Evolutionary conservation across 768 basidiomycete genomes (phyloP).

Genomic region (Xerocomellus amylosporus): DNA sequence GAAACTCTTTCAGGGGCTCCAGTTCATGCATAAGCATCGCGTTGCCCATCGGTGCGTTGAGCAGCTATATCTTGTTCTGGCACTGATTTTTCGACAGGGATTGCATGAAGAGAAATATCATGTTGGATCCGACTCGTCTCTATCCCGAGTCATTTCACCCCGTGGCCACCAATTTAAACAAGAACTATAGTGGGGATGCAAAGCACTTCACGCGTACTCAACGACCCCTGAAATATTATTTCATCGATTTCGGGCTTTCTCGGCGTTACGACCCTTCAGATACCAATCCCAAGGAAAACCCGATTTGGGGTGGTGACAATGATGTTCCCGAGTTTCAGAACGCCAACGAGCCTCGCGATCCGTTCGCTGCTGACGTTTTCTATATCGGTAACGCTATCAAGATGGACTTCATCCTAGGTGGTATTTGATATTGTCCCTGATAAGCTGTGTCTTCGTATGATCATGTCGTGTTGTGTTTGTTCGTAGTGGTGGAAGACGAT

Average conservation of each 20-base stretch:
- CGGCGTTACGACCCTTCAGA: not conserved
- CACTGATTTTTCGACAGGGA: conserved; percentile 11
- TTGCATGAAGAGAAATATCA: conserved; percentile 19
- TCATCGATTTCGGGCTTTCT: not conserved
- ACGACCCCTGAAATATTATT: not conserved
- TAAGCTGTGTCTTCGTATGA: not conserved
- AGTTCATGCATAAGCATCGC: conserved; percentile 21
- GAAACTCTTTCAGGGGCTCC: conserved; percentile 15
- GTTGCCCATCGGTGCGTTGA: conserved; percentile 6
- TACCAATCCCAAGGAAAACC: not conserved
- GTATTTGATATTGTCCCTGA: too few relatives aligned
- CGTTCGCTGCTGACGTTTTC: not conserved
- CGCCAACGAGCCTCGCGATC: not conserved
- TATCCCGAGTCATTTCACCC: not conserved
- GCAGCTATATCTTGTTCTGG: not conserved
- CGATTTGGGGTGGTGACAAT: not conserved
- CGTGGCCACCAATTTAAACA: not conserved
- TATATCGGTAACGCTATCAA: not conserved
- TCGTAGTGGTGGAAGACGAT: too few relatives aligned
- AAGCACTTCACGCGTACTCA: not conserved
- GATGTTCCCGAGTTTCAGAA: not conserved
- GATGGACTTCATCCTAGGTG: not conserved
- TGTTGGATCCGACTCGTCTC: conserved; percentile 18
- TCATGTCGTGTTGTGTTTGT: not conserved
- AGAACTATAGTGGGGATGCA: not conserved